Evolutionary conservation across 2,329 filamentous ascomycete genomes (phyloP), one percentile per base, ranked within the genome.

Genomic region (Mycosphaerella sp.): DNA sequence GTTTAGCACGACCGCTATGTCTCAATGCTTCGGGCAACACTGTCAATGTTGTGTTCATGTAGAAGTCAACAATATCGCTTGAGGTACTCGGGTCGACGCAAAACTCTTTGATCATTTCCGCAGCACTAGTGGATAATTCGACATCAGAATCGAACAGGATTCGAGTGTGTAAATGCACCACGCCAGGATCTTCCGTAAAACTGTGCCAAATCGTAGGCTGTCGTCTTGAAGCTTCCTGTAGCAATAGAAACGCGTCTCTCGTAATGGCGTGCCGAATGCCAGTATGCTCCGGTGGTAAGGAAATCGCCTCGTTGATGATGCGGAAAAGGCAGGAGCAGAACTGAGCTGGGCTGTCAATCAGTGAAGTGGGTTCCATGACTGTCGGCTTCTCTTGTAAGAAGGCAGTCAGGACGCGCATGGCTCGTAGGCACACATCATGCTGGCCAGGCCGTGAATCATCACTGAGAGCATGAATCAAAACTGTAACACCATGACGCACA

Each of bases 111-210:
- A 67, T 62, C 23, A 53, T 40, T 14, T 39, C 36, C 7, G 57
- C 51, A 23, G 62, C 55, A 8, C 43, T 14, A 1, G n/a, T 43
- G 8, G 59, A 58, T 11, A 66, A 42, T 5, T 31, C 41, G 8
- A 39, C 4, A 36, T 63, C 58, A 31, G 48, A 31, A 31, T 60
- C 54, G 6, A 68, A 57, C n/a, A 68, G 52, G 2, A 68, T 41
- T 11, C 54, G 40, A 17, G 55, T 39, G 69, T 75, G 73, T 65
- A 75, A 51, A 58, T 72, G 52, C 62, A 67, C 34, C 63, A 72
- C 58, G 55, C 45, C 40, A 8, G 48, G 26, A 32, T 63, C 47
- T n/a, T 51, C 45, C 6, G 41, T 56, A 50, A 66, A 62, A 21
- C 48, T 42, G 6, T 52, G 40, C 63, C 63, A 66, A 46, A 74